Evolutionary conservation across 306 rosid genomes (phyloP), one percentile per base, ranked within the genome.

Genomic region (Rosa chinensis): DNA sequence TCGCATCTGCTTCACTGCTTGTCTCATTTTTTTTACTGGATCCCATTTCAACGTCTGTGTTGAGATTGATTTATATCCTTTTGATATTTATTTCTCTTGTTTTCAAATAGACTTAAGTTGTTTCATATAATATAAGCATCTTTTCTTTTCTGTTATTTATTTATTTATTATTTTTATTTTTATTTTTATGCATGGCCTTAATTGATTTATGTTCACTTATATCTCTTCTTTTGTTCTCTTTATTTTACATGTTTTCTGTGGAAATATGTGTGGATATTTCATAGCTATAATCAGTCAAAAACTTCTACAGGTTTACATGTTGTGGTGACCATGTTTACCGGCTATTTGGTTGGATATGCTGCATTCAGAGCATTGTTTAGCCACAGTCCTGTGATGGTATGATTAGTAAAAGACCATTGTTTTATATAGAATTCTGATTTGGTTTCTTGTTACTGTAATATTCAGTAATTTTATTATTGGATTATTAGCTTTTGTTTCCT

Each of bases 301-400:
- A 63, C 25, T 53, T 84, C 66, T 85, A 56, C 96, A 94, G 98
- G 98, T 79, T 78, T 94, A 76, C 97, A 94, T 78, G 97, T 92
- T 58, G 88, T 72, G 76, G 75, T 92, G 79, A 86, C 89, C 28
- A 94, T 94, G 98, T 89, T 94, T 78, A 89, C 98, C n/a, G 87
- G 97, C 84, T 94, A 88, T 81, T 86, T 92, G 74, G 81, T 90
- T 35, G 97, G 98, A 78, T 92, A 84, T 85, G 88, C 86, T 9
- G 90, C 94, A 77, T 92, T 94, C 81, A 87, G 97, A 85, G 94
- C 97, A 13, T 75, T 94, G 87, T 94, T 92, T 80, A 87, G 90
- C 82, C 93, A 77, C 39, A 87, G 87, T 84, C 87, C 94, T 58
- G 89, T 91, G 64, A 86, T 94, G 98, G 97, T 92, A 85, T 23